phyloP scores from a whole-genome alignment of 768 basidiomycete genomes.

The Phanerochaete sordida region DNA sequence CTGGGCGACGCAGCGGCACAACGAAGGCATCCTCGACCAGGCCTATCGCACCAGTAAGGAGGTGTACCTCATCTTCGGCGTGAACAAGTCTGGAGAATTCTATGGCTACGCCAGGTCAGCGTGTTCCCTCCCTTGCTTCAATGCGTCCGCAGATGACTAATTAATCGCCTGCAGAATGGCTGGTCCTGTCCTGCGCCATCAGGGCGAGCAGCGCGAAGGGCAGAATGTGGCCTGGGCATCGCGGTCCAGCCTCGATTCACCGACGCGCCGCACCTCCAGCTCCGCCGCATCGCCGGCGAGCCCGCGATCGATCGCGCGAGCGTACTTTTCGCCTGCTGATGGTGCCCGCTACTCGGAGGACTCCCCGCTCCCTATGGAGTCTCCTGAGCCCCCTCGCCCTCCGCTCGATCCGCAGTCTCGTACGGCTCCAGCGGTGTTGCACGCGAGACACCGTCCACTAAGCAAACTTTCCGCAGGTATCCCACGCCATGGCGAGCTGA shows the following conservation, averaged over 20 bases:
- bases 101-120: slow-evolving; percentile 85
- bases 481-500: slow-evolving; percentile 19
- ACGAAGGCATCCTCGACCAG: slow-evolving; percentile 87
- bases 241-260: slow-evolving; percentile 30
- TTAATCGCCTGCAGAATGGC: slow-evolving; percentile 52
- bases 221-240: slow-evolving; percentile 57
- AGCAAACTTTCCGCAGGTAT: slow-evolving; percentile 24
- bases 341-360: slow-evolving; percentile 38
- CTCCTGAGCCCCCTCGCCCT: slow-evolving; percentile 13
- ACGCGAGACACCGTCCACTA: slow-evolving; percentile 32
- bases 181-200: slow-evolving; percentile 47
- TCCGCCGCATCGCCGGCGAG: slow-evolving; percentile 10
- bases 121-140: neutral
- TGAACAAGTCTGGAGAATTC: slow-evolving; percentile 92
- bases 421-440: slow-evolving; percentile 49
- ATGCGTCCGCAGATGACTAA: neutral
- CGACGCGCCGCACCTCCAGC: slow-evolving; percentile 24
- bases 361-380: slow-evolving; percentile 34
- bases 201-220: slow-evolving; percentile 31
- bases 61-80: slow-evolving; percentile 87
- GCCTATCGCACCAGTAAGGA: slow-evolving; percentile 89
- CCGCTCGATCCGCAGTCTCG: slow-evolving; percentile 24
- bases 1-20: slow-evolving; percentile 94
- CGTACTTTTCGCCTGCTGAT: slow-evolving; percentile 35
- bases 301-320: slow-evolving; percentile 10